Base-by-base conservation (phyloP, 164 flowering plant species). In the Litsea cubeba region DNA sequence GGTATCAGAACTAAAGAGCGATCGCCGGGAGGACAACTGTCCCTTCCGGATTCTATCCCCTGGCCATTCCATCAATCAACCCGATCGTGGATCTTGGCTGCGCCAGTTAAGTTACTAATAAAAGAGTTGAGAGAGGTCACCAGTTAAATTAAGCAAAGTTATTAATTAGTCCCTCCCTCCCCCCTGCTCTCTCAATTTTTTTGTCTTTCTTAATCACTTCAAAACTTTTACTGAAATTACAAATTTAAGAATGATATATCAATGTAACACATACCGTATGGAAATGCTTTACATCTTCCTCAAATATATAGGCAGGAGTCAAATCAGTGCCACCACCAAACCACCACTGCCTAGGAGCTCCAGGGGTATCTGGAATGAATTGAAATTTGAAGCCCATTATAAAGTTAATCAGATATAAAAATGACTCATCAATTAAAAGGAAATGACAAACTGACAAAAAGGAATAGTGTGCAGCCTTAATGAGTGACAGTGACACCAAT, bases 251-350 rank as follows among this genome's bases (percentile, higher is more conserved):
- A 54, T 3, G 5, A 40, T 40, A 40, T 0, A 3, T 35, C 6
- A 8, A 18, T 30, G 28, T n/a, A 24, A 26, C 17, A 62, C 68
- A 35, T 89, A 95, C 98, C 86, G 81, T 79, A 72, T 95, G 99
- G 78, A 95, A 95, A 80, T 93, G 99, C 79, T 85, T 93, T 70
- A 95, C 99, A 85, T 95, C 99, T 75, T 95, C 98, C 78, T 91
- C 97, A 83, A 90, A 90, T 63, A 95, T 85, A 81, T 95, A 93
- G 63, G 99, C 84, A 79, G 97, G 98, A 66, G 98, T 95, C 74
- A 95, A 84, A 84, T 93, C 99, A 57, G 99, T 95, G 64, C 99
- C 98, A 50, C 99, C 98, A 69, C 99, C 99, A 87, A 95, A 95
- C 98, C 99, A 95, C 99, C 99, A 95, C 62, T 90, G 91, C 75